A percentile compares a stretch with the other conserved stretches of the same genome.
phyloP scores from a whole-genome alignment of 2,329 filamentous ascomycete species.

The Cryphonectria japonica region DNA sequence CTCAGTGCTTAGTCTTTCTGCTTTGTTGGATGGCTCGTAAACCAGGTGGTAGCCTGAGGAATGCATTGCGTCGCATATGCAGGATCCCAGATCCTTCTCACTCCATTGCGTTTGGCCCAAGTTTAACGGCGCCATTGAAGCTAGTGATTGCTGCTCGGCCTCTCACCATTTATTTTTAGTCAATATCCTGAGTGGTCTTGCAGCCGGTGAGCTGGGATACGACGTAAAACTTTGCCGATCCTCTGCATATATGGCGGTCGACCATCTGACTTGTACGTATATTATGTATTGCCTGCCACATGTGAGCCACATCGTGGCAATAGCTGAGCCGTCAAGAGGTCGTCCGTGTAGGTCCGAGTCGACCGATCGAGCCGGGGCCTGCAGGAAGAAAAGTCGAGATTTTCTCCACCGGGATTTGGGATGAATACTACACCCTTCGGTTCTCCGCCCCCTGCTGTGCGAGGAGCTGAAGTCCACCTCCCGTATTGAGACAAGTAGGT shows the following conservation, averaged over 20 bases:
- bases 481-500: conserved; percentile 6
- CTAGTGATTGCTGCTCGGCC: background rate
- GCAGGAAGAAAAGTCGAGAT: background rate
- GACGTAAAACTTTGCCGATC: conserved; percentile 5
- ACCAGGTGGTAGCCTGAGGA: background rate
- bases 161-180: background rate
- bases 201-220: background rate
- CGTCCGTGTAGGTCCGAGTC: background rate
- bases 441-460: background rate
- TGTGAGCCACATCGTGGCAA: conserved; percentile 4
- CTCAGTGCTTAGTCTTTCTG: background rate
- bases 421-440: background rate
- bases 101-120: background rate
- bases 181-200: background rate
- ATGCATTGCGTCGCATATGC: background rate
- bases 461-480: background rate
- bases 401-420: background rate
- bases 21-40: background rate
- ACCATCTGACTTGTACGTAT: background rate
- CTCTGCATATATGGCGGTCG: conserved; percentile 16
- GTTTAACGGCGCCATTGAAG: background rate
- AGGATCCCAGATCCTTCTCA: background rate
- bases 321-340: background rate
- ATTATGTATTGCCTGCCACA: background rate
- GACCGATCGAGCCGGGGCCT: background rate